Evolutionary conservation across 2,329 filamentous ascomycete genomes (phyloP).

Genomic region (Fusarium metavorans): DNA sequence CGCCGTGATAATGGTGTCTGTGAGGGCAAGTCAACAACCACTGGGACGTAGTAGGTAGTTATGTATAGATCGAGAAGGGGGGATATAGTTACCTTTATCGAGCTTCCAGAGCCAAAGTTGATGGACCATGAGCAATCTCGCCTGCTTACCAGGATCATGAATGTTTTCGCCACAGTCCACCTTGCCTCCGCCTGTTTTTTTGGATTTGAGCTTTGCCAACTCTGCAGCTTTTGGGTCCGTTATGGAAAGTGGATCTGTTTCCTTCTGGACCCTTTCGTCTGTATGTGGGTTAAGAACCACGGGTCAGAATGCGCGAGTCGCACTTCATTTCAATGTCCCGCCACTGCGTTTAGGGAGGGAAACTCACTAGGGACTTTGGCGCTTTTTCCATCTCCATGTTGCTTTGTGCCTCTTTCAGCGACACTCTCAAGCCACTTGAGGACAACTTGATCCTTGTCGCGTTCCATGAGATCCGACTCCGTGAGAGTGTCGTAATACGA

Average conservation of each 20-base stretch:
- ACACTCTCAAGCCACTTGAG: constrained; percentile 6
- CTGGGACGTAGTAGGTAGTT: neutral
- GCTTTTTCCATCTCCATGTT: neutral
- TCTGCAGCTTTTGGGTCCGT: neutral
- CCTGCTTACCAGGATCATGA: neutral
- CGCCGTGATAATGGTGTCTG: constrained; percentile 29
- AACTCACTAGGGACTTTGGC: neutral
- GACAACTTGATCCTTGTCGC: constrained; percentile 18
- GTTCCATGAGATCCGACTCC: neutral
- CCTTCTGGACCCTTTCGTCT: neutral
- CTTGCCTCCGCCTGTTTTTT: neutral
- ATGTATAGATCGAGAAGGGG: neutral
- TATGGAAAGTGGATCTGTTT: neutral
- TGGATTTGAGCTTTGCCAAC: neutral
- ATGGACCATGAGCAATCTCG: constrained; percentile 27
- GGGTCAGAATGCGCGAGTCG: neutral
- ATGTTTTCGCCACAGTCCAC: neutral
- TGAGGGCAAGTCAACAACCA: neutral
- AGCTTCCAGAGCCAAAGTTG: constrained; percentile 39
- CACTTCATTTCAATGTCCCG: neutral
- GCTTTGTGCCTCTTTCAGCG: neutral
- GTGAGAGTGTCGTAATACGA: constrained; percentile 7
- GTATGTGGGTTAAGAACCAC: neutral
- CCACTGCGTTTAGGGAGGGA: neutral
- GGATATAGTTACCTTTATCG: constrained; percentile 22